These are phyloP conservation scores for Gilbertella persicaria DNA, from an alignment of 371 early-diverging fungal genomes.

Conservation along the genomic window DNA sequence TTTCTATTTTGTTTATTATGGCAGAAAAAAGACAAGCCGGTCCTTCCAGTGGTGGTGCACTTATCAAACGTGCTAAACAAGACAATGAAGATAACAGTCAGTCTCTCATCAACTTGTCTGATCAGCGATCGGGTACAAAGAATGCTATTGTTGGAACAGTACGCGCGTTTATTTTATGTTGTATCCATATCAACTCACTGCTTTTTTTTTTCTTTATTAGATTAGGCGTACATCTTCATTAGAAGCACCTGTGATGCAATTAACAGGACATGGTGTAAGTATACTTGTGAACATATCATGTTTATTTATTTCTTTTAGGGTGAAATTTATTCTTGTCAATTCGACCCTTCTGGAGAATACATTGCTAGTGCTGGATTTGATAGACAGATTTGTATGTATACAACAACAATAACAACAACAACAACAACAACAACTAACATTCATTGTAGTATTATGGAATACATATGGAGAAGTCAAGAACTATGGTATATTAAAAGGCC, in stretches of 20 bases:
- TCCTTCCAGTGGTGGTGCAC: constrained; percentile 28
- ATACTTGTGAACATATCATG: background rate
- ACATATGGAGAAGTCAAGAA: constrained; percentile 89
- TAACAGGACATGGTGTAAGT: constrained; percentile 74
- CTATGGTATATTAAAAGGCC: constrained; percentile 85
- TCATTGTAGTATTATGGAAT: constrained; percentile 84
- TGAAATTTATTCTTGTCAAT: constrained; percentile 83
- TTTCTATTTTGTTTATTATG: constrained; percentile 9
- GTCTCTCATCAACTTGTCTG: constrained; percentile 51
- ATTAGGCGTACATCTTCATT: constrained; percentile 85
- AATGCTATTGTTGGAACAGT: constrained; percentile 67
- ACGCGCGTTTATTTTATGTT: constrained; percentile 23
- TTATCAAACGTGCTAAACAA: constrained; percentile 60
- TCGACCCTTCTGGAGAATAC: constrained; percentile 83
- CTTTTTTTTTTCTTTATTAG: constrained; percentile 25
- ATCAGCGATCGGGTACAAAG: constrained; percentile 52
- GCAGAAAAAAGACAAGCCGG: constrained; percentile 27
- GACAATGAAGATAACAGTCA: constrained; percentile 34
- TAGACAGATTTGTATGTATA: constrained; percentile 77
- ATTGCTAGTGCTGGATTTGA: constrained; percentile 88
- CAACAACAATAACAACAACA: too few relatives aligned
- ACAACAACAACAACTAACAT: too few relatives aligned
- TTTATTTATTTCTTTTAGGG: constrained; percentile 53
- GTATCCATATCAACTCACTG: background rate
- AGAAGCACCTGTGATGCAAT: constrained; percentile 86